Evolutionary conservation across 768 basidiomycete genomes (phyloP).

Genomic region (Lentinula raphanica): DNA sequence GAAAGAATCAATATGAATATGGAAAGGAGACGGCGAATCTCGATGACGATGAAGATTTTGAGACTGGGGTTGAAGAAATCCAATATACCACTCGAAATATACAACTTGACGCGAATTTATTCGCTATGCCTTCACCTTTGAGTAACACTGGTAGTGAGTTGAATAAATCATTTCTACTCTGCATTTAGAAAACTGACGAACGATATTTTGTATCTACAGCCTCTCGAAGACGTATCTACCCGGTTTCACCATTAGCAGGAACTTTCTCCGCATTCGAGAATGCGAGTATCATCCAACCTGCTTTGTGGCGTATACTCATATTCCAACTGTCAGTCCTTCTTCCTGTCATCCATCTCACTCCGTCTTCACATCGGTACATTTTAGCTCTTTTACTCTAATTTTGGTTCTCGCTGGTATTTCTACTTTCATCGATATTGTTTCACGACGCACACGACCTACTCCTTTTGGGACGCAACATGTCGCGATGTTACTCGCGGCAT

Average conservation of each 20-base stretch:
- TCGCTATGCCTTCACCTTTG: neutral
- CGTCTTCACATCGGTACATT: conserved; percentile 12
- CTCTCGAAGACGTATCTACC: neutral
- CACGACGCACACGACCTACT: conserved; percentile 31
- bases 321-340: conserved; percentile 46
- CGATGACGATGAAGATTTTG: neutral
- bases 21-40: neutral
- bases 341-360: neutral
- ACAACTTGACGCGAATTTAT: neutral
- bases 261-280: neutral
- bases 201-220: neutral
- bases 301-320: conserved; percentile 43
- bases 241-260: neutral
- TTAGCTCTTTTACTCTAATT: conserved; percentile 37
- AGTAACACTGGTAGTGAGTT: neutral
- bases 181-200: neutral
- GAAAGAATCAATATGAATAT: neutral
- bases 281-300: neutral
- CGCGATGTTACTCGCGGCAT: conserved; percentile 51
- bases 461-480: conserved; percentile 65
- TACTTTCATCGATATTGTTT: conserved; percentile 46
- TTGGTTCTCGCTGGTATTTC: conserved; percentile 47
- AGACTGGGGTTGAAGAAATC: neutral
- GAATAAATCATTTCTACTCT: neutral
- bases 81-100: neutral